These are phyloP conservation scores for Dysphania ambrosioides DNA, from an alignment of 148 eudicot genomes.

Conservation along the genomic window DNA sequence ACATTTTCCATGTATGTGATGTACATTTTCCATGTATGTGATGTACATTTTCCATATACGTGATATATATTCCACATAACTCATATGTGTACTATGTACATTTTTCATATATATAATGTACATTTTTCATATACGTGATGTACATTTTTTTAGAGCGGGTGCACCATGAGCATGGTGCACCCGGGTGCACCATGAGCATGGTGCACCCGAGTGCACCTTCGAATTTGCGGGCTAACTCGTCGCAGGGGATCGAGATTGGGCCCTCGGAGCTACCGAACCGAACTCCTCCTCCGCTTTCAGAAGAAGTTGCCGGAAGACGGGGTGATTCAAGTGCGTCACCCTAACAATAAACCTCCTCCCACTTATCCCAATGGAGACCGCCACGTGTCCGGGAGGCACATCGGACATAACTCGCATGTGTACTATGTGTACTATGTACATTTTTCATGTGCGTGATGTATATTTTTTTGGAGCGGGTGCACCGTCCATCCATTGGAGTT, in stretches of 20 bases:
- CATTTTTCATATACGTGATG: too few species aligned
- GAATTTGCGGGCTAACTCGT: slow-evolving; percentile 44
- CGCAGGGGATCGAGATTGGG: slow-evolving; percentile 54
- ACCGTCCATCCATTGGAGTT: slow-evolving; percentile 53
- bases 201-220: slow-evolving; percentile 41
- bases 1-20: too few species aligned
- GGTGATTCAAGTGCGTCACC: slow-evolving; percentile 51
- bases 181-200: too few species aligned
- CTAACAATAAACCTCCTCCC: slow-evolving; percentile 40
- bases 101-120: too few species aligned
- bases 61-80: too few species aligned
- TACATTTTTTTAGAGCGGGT: too few species aligned
- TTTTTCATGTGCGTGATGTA: background rate
- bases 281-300: slow-evolving; percentile 50
- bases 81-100: too few species aligned
- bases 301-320: slow-evolving; percentile 38
- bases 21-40: too few species aligned
- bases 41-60: too few species aligned
- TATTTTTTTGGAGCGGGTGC: slow-evolving; percentile 45
- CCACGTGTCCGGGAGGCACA: slow-evolving; percentile 70
- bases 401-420: too few species aligned
- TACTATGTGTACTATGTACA: too few species aligned
- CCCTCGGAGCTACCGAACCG: slow-evolving; percentile 41
- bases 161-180: too few species aligned
- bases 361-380: slow-evolving; percentile 42